Conservation (phyloP, 225 moss, liverwort and hornwort species). For the Ulota crispa region DNA sequence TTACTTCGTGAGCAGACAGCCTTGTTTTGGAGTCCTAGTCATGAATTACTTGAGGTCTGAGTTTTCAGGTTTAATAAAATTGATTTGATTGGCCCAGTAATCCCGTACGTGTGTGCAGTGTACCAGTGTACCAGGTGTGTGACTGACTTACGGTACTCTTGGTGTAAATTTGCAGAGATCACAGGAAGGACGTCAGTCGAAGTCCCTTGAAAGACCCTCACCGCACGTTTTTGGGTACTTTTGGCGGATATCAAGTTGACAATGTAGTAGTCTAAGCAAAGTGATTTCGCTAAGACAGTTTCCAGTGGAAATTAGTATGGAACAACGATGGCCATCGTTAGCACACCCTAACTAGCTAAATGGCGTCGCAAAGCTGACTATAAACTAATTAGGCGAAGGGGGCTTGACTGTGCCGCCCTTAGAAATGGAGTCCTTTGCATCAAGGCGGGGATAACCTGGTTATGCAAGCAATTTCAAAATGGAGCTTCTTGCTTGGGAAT, state of each 20-base stretch:
- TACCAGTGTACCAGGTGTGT: not conserved
- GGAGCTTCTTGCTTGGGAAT: not conserved
- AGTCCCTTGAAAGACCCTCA: not conserved
- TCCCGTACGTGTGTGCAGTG: not conserved
- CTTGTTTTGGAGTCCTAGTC: not conserved
- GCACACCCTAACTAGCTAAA: not conserved
- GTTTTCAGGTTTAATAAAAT: not conserved
- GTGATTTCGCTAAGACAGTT: not conserved
- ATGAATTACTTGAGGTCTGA: not conserved
- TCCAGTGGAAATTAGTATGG: not conserved
- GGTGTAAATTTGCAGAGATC: conserved; percentile 7
- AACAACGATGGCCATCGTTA: not conserved
- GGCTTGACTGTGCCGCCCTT: not conserved
- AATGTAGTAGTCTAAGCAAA: not conserved
- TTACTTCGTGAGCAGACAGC: not conserved
- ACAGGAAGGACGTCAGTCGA: not conserved
- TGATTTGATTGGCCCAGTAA: not conserved
- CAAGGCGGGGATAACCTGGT: not conserved
- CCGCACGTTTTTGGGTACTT: not conserved
- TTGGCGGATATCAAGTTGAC: not conserved
- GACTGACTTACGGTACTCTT: not conserved
- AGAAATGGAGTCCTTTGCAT: not conserved
- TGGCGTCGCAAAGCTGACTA: not conserved
- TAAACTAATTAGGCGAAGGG: not conserved
- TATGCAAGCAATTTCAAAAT: not conserved